Evolutionary conservation across 768 basidiomycete genomes (phyloP).

Genomic region (Mycena indigotica): DNA sequence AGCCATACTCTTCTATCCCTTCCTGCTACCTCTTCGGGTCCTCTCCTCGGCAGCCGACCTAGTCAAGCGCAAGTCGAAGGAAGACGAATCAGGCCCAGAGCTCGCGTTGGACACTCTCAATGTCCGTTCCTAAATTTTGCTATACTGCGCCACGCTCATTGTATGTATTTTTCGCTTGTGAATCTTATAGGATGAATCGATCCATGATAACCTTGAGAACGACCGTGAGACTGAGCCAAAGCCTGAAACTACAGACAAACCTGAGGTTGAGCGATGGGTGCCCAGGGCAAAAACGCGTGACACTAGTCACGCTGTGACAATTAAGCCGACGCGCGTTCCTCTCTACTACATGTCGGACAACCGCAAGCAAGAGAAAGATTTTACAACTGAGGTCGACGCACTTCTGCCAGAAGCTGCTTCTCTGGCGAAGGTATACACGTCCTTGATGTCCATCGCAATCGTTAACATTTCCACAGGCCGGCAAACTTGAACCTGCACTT

Average conservation of each 20-base stretch:
- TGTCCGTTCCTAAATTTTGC: slow-evolving; percentile 50
- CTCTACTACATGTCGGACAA: slow-evolving; percentile 69
- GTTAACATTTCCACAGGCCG: slow-evolving; percentile 53
- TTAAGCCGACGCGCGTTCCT: slow-evolving; percentile 70
- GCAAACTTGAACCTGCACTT: slow-evolving; percentile 80
- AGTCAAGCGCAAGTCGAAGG: slow-evolving; percentile 16
- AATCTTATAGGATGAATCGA: not conserved
- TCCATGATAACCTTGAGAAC: not conserved
- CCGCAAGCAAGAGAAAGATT: slow-evolving; percentile 88
- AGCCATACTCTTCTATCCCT: slow-evolving; percentile 50
- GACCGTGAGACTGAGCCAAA: no score
- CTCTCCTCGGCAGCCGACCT: slow-evolving; percentile 22
- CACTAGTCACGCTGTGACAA: slow-evolving; percentile 54
- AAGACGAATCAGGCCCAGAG: slow-evolving; percentile 15
- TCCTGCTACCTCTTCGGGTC: slow-evolving; percentile 51
- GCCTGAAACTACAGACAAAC: no score
- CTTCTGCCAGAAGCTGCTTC: slow-evolving; percentile 69
- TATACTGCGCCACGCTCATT: slow-evolving; percentile 34
- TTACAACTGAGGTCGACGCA: slow-evolving; percentile 76
- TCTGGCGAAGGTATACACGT: slow-evolving; percentile 65
- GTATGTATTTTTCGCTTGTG: slow-evolving; percentile 37
- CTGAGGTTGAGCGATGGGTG: not conserved
- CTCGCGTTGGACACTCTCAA: slow-evolving; percentile 45
- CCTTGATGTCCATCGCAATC: not conserved
- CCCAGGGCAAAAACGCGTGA: not conserved